Conservation (phyloP, 495 filamentous ascomycete species). For the Neurospora tetrasperma region DNA sequence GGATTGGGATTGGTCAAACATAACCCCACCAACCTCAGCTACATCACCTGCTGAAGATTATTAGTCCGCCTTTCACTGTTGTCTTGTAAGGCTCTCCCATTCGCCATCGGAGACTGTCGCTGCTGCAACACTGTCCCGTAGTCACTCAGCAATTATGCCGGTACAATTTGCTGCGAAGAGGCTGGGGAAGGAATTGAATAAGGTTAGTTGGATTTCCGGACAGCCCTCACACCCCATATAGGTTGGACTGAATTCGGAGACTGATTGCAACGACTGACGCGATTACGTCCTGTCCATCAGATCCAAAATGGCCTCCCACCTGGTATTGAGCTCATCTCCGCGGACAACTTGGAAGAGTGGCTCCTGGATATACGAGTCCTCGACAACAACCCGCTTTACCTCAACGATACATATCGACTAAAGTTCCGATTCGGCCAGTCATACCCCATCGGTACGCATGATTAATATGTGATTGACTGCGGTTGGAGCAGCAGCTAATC, state of each 20-base stretch:
- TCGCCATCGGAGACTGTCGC: background rate
- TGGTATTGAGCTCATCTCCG: slow-evolving; percentile 70
- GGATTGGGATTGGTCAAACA: background rate
- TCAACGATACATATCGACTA: slow-evolving; percentile 67
- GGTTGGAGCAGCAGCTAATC: slow-evolving; percentile 1
- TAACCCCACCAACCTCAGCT: background rate
- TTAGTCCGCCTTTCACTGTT: background rate
- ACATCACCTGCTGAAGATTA: background rate
- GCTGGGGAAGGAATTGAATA: slow-evolving; percentile 41
- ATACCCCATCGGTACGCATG: slow-evolving; percentile 76
- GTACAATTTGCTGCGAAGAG: slow-evolving; percentile 38
- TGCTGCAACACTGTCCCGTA: background rate
- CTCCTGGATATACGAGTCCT: slow-evolving; percentile 84
- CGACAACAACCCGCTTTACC: slow-evolving; percentile 85
- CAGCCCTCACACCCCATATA: background rate
- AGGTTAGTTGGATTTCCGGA: slow-evolving; percentile 23
- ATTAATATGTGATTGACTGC: background rate
- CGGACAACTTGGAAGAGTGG: slow-evolving; percentile 83
- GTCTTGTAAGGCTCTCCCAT: background rate
- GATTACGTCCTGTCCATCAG: slow-evolving; percentile 17
- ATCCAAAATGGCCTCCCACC: slow-evolving; percentile 47
- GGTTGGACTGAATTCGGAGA: background rate
- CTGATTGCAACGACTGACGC: slow-evolving; percentile 9
- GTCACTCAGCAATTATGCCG: slow-evolving; percentile 23
- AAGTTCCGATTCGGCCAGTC: slow-evolving; percentile 73